Evolutionary conservation across 1,139 yeast species (phyloP).

Genomic region (Zygosaccharomyces sapae): DNA sequence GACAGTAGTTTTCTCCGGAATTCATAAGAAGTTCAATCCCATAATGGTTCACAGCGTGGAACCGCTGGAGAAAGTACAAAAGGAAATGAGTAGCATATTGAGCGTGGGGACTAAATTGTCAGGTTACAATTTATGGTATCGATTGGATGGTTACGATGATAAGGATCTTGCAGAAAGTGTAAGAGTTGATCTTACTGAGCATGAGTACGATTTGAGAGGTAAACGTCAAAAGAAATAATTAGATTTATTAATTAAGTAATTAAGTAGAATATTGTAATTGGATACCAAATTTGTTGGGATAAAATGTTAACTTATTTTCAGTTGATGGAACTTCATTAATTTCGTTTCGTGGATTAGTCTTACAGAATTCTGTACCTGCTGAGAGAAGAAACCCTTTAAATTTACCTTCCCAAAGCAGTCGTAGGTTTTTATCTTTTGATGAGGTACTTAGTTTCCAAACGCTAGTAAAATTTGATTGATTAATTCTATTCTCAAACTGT

Average conservation of each 20-base stretch:
- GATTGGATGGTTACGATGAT: slow-evolving; percentile 74
- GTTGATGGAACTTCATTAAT: slow-evolving; percentile 1
- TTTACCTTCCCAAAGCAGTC: slow-evolving; percentile 83
- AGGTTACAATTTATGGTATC: slow-evolving; percentile 74
- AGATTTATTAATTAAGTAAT: not conserved
- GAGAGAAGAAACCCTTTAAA: slow-evolving; percentile 74
- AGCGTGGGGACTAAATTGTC: slow-evolving; percentile 57
- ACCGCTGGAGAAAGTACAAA: slow-evolving; percentile 51
- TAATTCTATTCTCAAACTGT: slow-evolving; percentile 51
- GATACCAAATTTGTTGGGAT: slow-evolving; percentile 31
- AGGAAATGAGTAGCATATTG: slow-evolving; percentile 59
- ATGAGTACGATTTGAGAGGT: slow-evolving; percentile 40
- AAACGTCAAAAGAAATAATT: slow-evolving; percentile 36
- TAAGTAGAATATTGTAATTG: slow-evolving; percentile 33
- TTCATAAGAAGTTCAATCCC: slow-evolving; percentile 64
- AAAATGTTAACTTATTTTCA: slow-evolving; percentile 8
- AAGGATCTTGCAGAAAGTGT: slow-evolving; percentile 43
- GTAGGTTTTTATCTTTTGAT: slow-evolving; percentile 55
- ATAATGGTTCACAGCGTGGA: slow-evolving; percentile 68
- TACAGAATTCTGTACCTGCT: slow-evolving; percentile 54
- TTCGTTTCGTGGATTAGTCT: slow-evolving; percentile 3
- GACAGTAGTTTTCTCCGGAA: slow-evolving; percentile 57
- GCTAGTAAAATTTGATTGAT: slow-evolving; percentile 56
- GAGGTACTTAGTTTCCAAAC: slow-evolving; percentile 76
- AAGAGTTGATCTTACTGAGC: slow-evolving; percentile 37